These are phyloP conservation scores for Cyberlindnera saturnus DNA, from an alignment of 805 yeast species.

Conservation along the genomic window DNA sequence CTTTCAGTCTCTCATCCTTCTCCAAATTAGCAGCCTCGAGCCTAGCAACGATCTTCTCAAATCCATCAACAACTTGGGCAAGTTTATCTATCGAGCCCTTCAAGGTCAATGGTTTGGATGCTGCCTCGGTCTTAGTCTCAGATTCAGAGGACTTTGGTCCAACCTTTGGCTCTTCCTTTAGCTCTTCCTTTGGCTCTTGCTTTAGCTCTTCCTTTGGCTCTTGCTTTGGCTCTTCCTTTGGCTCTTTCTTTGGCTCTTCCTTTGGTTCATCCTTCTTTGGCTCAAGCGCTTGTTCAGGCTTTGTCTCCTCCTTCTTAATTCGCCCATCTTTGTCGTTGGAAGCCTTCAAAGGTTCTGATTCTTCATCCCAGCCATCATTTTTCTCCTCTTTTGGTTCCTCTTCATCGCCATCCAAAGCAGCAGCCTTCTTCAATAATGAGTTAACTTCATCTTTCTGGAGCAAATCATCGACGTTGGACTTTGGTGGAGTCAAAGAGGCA, in stretches of 20 bases:
- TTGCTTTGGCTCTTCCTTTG: conserved; percentile 11
- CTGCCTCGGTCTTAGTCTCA: conserved; percentile 7
- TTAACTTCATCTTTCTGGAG: conserved; percentile 42
- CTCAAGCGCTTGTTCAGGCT: conserved; percentile 2
- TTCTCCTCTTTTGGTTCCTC: conserved; percentile 13
- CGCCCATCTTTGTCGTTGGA: not conserved
- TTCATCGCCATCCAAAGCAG: conserved; percentile 33
- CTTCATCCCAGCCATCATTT: conserved; percentile 30
- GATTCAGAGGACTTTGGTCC: conserved; percentile 7
- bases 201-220: conserved; percentile 13
- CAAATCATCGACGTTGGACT: conserved; percentile 42
- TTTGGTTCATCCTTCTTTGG: conserved; percentile 8
- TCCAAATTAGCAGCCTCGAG: conserved; percentile 50
- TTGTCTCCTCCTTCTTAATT: not conserved
- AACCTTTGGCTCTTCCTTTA: conserved; percentile 15
- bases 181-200: conserved; percentile 13
- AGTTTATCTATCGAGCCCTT: conserved; percentile 68
- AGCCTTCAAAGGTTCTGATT: conserved; percentile 6
- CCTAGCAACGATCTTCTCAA: conserved; percentile 50
- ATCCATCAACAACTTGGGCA: conserved; percentile 46
- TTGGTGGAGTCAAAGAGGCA: conserved; percentile 26
- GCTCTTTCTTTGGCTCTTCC: conserved; percentile 11
- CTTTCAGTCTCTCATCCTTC: conserved; percentile 55
- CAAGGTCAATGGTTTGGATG: conserved; percentile 49
- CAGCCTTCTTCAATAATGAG: conserved; percentile 42